Percentiles rank a stretch among this genome's conserved stretches.
phyloP scores from a whole-genome alignment of 768 basidiomycete species.

The Pleurotus citrinopileatus region DNA sequence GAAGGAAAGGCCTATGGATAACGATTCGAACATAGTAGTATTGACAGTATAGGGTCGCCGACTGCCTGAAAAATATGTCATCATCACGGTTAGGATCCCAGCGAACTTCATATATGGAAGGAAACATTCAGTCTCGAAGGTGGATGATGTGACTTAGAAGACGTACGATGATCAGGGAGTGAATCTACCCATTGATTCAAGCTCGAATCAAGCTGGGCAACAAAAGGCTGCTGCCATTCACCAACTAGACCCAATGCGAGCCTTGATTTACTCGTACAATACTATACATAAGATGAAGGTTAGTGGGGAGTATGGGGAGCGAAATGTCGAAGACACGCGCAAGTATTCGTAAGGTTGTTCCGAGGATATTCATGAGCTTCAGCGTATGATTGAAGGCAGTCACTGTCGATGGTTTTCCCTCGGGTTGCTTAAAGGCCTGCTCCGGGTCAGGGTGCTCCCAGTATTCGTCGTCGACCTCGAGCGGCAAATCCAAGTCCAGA shows the following conservation, averaged over 20 bases:
- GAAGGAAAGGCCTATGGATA: conserved; percentile 75
- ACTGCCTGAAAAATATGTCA: conserved; percentile 52
- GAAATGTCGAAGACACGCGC: conserved; percentile 32
- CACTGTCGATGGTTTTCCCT: conserved; percentile 49
- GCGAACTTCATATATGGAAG: no score
- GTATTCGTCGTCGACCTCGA: conserved; percentile 67
- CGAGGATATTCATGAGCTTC: conserved; percentile 58
- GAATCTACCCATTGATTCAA: conserved; percentile 71
- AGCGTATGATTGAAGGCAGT: conserved; percentile 55
- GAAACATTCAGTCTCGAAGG: background rate
- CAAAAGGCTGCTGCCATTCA: conserved; percentile 62
- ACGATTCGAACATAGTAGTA: conserved; percentile 68
- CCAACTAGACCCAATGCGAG: conserved; percentile 49
- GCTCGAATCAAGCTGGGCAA: conserved; percentile 68
- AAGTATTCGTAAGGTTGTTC: conserved; percentile 56
- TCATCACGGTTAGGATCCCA: conserved; percentile 51
- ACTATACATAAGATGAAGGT: conserved; percentile 38
- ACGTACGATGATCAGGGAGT: conserved; percentile 57
- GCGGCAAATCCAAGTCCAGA: conserved; percentile 66
- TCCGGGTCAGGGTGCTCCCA: conserved; percentile 61
- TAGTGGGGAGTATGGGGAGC: background rate
- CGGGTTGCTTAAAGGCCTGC: conserved; percentile 65
- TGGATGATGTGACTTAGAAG: background rate
- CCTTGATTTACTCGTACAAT: conserved; percentile 66
- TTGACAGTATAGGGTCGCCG: conserved; percentile 48